Evolutionary conservation across 345 rosid species (phyloP).

Genomic region (Cardamine chenopodiifolia): DNA sequence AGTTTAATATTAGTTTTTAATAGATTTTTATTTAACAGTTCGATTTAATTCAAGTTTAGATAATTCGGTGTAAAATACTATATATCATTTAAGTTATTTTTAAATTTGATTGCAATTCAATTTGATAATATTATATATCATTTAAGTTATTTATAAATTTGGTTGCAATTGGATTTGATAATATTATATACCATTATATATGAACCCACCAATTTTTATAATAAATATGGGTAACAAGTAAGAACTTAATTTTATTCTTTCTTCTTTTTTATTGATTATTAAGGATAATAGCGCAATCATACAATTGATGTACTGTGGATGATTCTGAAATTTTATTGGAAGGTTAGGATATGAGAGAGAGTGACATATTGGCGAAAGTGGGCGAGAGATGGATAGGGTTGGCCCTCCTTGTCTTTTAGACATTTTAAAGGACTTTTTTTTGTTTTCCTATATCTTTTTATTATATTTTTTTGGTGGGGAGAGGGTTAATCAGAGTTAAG

Average conservation of each 20-base stretch:
- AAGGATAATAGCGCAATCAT: slow-evolving; percentile 31
- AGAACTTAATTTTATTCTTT: not conserved
- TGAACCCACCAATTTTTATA: not conserved
- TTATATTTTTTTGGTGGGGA: not conserved
- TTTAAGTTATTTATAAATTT: no score
- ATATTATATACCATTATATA: no score
- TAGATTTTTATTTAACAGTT: not conserved
- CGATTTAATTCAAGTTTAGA: not conserved
- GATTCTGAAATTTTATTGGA: slow-evolving; percentile 41
- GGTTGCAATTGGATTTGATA: no score
- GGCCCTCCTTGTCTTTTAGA: slow-evolving; percentile 35
- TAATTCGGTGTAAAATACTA: not conserved
- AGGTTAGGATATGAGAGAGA: slow-evolving; percentile 43
- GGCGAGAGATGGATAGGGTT: slow-evolving; percentile 35
- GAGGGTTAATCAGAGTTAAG: not conserved
- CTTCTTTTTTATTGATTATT: not conserved
- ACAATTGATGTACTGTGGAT: slow-evolving; percentile 30
- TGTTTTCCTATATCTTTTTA: not conserved
- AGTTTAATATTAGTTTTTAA: not conserved
- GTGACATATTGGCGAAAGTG: slow-evolving; percentile 32
- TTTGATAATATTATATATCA: no score
- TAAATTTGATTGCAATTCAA: not conserved
- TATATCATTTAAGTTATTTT: not conserved
- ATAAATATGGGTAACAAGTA: not conserved
- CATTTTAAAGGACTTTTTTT: not conserved